phyloP scores from a whole-genome alignment of 2,329 filamentous ascomycete genomes.

The Fusarium coicis region DNA sequence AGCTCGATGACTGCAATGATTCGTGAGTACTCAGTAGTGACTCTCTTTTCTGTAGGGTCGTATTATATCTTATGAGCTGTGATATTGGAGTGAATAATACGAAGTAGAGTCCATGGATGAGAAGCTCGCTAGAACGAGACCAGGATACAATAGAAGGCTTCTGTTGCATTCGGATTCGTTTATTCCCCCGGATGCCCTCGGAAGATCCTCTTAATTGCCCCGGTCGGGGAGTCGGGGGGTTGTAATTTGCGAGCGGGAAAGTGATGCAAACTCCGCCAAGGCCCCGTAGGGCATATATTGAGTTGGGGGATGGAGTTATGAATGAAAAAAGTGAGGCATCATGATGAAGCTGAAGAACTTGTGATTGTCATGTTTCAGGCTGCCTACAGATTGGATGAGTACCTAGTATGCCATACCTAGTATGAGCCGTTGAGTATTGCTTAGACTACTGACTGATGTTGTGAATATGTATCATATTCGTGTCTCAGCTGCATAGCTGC shows the following conservation, averaged over 20 bases:
- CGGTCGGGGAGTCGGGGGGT: slow-evolving; percentile 1
- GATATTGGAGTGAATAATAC: neutral
- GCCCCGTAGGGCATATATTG: slow-evolving; percentile 7
- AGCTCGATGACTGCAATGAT: neutral
- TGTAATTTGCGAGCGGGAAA: slow-evolving; percentile 9
- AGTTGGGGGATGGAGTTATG: neutral
- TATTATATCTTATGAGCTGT: neutral
- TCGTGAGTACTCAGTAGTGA: neutral
- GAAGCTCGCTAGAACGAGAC: neutral
- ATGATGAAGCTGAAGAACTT: neutral
- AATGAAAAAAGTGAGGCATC: neutral
- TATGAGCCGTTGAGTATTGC: too few species aligned
- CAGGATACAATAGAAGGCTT: neutral
- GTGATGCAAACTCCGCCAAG: slow-evolving; percentile 27
- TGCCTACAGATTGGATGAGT: neutral
- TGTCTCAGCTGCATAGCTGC: neutral
- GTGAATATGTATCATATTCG: neutral
- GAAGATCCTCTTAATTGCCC: neutral
- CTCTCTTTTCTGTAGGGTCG: neutral
- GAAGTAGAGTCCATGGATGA: neutral
- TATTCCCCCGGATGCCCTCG: slow-evolving; percentile 14
- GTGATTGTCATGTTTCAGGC: neutral
- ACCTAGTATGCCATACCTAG: neutral
- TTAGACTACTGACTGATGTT: neutral
- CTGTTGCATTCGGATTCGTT: slow-evolving; percentile 12